These are phyloP conservation scores for Suzukiozyma palmioleophila DNA, from an alignment of 1,139 yeast genomes.

Conservation along the genomic window DNA sequence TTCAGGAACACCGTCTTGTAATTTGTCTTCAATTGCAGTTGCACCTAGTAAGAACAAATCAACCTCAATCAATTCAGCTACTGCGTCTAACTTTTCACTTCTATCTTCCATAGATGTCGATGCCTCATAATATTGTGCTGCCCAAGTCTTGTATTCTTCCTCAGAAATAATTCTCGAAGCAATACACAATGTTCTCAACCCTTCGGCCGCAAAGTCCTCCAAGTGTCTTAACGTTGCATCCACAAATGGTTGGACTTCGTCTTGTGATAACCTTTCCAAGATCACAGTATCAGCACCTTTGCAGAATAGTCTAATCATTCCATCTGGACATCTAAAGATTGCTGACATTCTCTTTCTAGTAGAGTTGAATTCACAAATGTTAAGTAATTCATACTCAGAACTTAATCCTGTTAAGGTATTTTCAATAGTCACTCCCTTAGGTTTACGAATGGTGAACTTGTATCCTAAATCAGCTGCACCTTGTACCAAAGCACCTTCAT, in stretches of 20 bases:
- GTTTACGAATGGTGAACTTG: slow-evolving; percentile 78
- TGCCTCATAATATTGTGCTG: slow-evolving; percentile 71
- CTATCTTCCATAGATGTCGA: slow-evolving; percentile 77
- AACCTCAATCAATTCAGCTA: slow-evolving; percentile 71
- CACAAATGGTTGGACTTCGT: slow-evolving; percentile 71
- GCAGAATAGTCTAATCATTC: slow-evolving; percentile 80
- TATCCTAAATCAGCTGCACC: slow-evolving; percentile 89
- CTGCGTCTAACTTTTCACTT: slow-evolving; percentile 66
- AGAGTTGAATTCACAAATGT: slow-evolving; percentile 94
- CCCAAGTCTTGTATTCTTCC: slow-evolving; percentile 64
- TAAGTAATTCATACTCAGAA: slow-evolving; percentile 66
- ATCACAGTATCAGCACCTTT: slow-evolving; percentile 99
- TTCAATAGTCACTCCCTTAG: slow-evolving; percentile 72
- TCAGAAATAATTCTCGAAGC: slow-evolving; percentile 81
- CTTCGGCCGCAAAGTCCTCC: slow-evolving; percentile 96
- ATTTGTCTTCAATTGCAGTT: slow-evolving; percentile 95
- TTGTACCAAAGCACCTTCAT: slow-evolving; percentile 96
- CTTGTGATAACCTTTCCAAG: slow-evolving; percentile 66
- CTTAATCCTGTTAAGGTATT: slow-evolving; percentile 34
- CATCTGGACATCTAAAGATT: slow-evolving; percentile 91
- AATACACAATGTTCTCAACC: slow-evolving; percentile 89
- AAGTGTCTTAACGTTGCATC: slow-evolving; percentile 80
- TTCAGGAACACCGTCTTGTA: slow-evolving; percentile 98
- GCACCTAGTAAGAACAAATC: slow-evolving; percentile 86
- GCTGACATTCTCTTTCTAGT: slow-evolving; percentile 98